A percentile compares a stretch with the other conserved stretches of the same genome.
These are phyloP conservation scores for Tetrahymena elliotti DNA, from an alignment of 73 alveolate species.

Conservation along the genomic window DNA sequence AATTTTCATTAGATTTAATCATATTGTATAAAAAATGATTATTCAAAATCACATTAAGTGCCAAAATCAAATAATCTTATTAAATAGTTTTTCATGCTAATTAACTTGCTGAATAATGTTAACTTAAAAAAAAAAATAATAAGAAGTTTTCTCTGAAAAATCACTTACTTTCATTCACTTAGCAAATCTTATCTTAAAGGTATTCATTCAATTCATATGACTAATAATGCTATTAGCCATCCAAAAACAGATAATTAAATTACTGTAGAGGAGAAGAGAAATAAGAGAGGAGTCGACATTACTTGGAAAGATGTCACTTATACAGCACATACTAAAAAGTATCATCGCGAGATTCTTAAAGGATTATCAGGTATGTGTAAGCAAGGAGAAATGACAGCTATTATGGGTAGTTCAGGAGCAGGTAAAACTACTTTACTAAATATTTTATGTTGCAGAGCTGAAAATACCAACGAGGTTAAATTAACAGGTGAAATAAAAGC, in stretches of 20 bases:
- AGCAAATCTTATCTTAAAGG: not conserved
- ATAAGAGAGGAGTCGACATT: not conserved
- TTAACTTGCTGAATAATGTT: not conserved
- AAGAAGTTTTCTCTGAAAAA: too few relatives aligned
- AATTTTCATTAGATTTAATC: not conserved
- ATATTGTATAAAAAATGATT: not conserved
- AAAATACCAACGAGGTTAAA: constrained; percentile 34
- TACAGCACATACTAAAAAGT: not conserved
- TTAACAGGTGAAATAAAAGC: constrained; percentile 65
- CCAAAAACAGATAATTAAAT: not conserved
- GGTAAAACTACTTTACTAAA: constrained; percentile 89
- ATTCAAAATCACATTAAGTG: not conserved
- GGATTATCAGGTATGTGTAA: constrained; percentile 63
- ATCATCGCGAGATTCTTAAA: constrained; percentile 44
- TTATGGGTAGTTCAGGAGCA: constrained; percentile 92
- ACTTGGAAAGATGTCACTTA: not conserved
- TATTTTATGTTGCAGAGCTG: constrained; percentile 65
- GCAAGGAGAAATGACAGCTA: constrained; percentile 78
- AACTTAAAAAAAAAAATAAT: not conserved
- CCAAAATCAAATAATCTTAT: not conserved
- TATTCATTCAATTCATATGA: not conserved
- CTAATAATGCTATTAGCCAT: not conserved
- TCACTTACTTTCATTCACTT: too few relatives aligned
- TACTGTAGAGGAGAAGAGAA: not conserved
- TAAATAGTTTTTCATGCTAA: not conserved